Evolutionary conservation across 108 stramenopile species (phyloP).

Genomic region (Conticribra weissflogii): DNA sequence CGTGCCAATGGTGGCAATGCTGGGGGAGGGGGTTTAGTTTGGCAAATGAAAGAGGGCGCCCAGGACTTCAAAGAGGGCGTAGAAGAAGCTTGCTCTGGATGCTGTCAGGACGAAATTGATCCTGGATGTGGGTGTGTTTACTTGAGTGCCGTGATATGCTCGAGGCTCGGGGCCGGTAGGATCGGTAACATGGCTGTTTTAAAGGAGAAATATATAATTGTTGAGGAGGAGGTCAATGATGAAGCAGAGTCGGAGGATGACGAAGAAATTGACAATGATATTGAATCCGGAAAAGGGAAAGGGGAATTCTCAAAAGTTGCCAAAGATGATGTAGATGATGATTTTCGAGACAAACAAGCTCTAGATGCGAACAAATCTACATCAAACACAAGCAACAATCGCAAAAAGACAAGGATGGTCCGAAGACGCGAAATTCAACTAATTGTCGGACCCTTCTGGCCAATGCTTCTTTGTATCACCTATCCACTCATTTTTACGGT

Average conservation of each 20-base stretch:
- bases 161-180: slow-evolving; percentile 68
- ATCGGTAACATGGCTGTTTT: slow-evolving; percentile 90
- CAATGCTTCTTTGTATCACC: slow-evolving; percentile 87
- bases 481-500: slow-evolving; percentile 86
- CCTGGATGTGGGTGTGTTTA: slow-evolving; percentile 67
- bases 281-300: background rate
- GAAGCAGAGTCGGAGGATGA: slow-evolving; percentile 59
- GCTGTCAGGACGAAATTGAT: slow-evolving; percentile 57
- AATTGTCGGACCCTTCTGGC: slow-evolving; percentile 93
- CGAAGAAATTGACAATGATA: slow-evolving; percentile 23
- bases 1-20: background rate
- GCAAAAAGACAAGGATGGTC: slow-evolving; percentile 22
- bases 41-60: background rate
- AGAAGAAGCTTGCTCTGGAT: slow-evolving; percentile 17
- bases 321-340: slow-evolving; percentile 43
- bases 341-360: slow-evolving; percentile 42
- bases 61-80: slow-evolving; percentile 7
- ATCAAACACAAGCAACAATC: slow-evolving; percentile 3
- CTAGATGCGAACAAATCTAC: slow-evolving; percentile 25
- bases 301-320: background rate
- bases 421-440: slow-evolving; percentile 54
- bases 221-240: slow-evolving; percentile 67
- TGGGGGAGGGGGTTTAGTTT: background rate
- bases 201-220: slow-evolving; percentile 67
- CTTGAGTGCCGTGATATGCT: slow-evolving; percentile 70